phyloP scores from a whole-genome alignment of 768 basidiomycete genomes.

The Agrocybe pediades region DNA sequence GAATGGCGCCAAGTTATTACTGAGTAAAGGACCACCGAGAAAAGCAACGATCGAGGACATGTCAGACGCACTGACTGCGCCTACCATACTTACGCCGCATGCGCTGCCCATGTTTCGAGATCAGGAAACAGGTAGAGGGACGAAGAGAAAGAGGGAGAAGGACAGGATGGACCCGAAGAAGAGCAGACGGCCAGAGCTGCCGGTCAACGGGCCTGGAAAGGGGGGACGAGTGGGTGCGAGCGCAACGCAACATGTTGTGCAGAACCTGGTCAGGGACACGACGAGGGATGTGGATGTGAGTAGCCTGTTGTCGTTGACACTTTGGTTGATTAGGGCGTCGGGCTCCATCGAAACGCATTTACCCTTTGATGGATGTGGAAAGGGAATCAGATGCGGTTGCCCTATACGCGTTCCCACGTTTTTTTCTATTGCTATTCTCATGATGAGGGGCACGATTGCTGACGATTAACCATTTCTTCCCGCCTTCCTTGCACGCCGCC shows the following conservation, averaged over 20 bases:
- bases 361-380: constrained; percentile 25
- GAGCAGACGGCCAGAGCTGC: constrained; percentile 89
- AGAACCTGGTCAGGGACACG: constrained; percentile 89
- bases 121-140: constrained; percentile 68
- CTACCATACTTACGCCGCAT: constrained; percentile 91
- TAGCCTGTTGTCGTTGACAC: constrained; percentile 28
- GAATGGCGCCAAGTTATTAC: constrained; percentile 88
- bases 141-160: constrained; percentile 89
- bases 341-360: constrained; percentile 21
- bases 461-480: constrained; percentile 8
- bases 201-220: constrained; percentile 88
- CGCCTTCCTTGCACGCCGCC: not conserved
- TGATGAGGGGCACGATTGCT: constrained; percentile 14
- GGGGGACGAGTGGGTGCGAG: constrained; percentile 96
- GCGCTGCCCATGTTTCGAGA: constrained; percentile 93
- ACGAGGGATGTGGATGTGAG: constrained; percentile 94
- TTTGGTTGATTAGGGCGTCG: constrained; percentile 7
- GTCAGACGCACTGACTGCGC: constrained; percentile 82
- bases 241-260: constrained; percentile 96
- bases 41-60: constrained; percentile 86
- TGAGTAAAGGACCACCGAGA: constrained; percentile 84
- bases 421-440: constrained; percentile 21
- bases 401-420: constrained; percentile 23
- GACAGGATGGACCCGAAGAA: constrained; percentile 88
- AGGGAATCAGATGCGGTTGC: constrained; percentile 19